These are phyloP conservation scores for Theileria luwenshuni DNA, from an alignment of 169 alveolate species.

Conservation along the genomic window DNA sequence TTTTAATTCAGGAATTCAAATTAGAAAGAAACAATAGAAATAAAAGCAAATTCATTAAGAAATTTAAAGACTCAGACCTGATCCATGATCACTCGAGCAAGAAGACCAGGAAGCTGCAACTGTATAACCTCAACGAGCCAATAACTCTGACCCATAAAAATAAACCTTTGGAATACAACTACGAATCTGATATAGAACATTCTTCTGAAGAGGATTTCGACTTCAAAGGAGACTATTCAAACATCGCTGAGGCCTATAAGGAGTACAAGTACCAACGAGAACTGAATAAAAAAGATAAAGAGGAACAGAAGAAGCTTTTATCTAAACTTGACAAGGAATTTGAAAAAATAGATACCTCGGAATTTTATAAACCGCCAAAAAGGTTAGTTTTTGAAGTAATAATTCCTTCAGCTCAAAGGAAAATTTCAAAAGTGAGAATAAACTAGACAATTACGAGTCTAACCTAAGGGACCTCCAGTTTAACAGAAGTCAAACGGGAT, in stretches of 20 bases:
- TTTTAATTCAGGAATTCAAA: slow-evolving; percentile 6
- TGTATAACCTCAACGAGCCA: slow-evolving; percentile 53
- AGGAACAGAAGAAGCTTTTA: slow-evolving; percentile 39
- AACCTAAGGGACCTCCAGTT: slow-evolving; percentile 39
- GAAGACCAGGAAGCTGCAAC: slow-evolving; percentile 40
- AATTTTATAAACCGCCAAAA: slow-evolving; percentile 34
- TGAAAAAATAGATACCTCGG: slow-evolving; percentile 29
- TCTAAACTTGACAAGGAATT: slow-evolving; percentile 48
- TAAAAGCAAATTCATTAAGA: slow-evolving; percentile 36
- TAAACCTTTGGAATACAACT: slow-evolving; percentile 60
- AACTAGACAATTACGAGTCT: slow-evolving; percentile 37
- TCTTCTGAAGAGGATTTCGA: slow-evolving; percentile 56
- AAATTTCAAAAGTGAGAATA: slow-evolving; percentile 25
- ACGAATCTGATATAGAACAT: slow-evolving; percentile 44
- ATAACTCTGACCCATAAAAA: slow-evolving; percentile 48
- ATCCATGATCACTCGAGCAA: slow-evolving; percentile 21
- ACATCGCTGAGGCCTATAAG: slow-evolving; percentile 45
- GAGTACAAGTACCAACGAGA: slow-evolving; percentile 49
- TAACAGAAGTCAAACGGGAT: slow-evolving; percentile 15
- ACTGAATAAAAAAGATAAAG: slow-evolving; percentile 28
- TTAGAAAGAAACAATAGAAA: slow-evolving; percentile 6
- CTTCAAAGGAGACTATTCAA: slow-evolving; percentile 36
- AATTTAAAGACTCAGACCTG: slow-evolving; percentile 18
- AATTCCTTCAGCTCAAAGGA: slow-evolving; percentile 17
- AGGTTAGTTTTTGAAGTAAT: neutral